phyloP scores from a whole-genome alignment of 176 grass and related monocot genomes.

The Sorghum bicolor region Sorghum_bicolor_NCBIv3 NC_012877.2:55494001-55494500 shows the following conservation, averaged over 20 bases:
- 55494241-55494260: neutral
- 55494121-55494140: neutral
- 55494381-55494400: slow-evolving; percentile 43
- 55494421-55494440: neutral
- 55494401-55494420: neutral
- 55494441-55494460: neutral
- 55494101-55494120: neutral
- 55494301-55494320: slow-evolving; percentile 75
- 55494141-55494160: neutral
- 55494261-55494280: neutral
- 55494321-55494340: slow-evolving; percentile 82
- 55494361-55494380: slow-evolving; percentile 69
- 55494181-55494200: neutral
- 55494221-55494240: neutral
- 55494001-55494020: neutral
- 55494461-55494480: slow-evolving; percentile 48
- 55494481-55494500: slow-evolving; percentile 85
- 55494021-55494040: neutral
- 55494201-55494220: slow-evolving; percentile 2
- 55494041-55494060: neutral
- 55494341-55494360: slow-evolving; percentile 83
- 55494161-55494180: slow-evolving; percentile 14
- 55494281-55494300: too few relatives aligned
- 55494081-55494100: neutral
- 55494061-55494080: neutral